phyloP scores from a whole-genome alignment of 805 yeast genomes.

The Yueomyces sp. region DNA sequence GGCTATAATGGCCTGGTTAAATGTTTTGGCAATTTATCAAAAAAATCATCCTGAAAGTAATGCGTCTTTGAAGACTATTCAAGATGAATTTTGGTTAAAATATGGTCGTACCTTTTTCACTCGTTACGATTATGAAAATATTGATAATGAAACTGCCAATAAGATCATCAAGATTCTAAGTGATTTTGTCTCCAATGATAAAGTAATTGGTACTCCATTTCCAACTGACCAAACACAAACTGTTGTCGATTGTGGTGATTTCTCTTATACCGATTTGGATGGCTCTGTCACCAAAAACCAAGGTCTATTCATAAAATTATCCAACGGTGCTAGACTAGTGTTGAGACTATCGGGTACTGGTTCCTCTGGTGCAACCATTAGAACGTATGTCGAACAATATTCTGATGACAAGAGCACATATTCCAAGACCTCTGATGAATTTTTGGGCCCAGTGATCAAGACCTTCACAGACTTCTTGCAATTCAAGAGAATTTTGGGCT shows the following conservation, averaged over 20 bases:
- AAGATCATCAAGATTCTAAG: constrained; percentile 46
- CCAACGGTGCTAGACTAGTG: constrained; percentile 74
- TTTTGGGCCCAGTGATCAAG: constrained; percentile 47
- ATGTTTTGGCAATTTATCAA: constrained; percentile 78
- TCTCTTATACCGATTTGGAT: constrained; percentile 87
- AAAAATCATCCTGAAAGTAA: constrained; percentile 40
- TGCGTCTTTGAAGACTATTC: constrained; percentile 69
- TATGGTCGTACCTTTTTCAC: constrained; percentile 96
- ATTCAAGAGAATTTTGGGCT: constrained; percentile 63
- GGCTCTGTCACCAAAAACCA: constrained; percentile 82
- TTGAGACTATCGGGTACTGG: constrained; percentile 95
- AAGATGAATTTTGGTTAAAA: constrained; percentile 74
- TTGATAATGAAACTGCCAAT: constrained; percentile 59
- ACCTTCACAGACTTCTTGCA: constrained; percentile 55
- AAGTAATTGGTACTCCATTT: constrained; percentile 39
- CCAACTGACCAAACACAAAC: constrained; percentile 31
- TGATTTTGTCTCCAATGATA: constrained; percentile 24
- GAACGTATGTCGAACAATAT: constrained; percentile 83
- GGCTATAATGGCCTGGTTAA: constrained; percentile 97
- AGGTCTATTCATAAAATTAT: constrained; percentile 75
- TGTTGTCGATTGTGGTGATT: constrained; percentile 74
- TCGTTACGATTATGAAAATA: constrained; percentile 90
- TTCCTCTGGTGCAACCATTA: constrained; percentile 92
- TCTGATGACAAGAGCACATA: constrained; percentile 43
- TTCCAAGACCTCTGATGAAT: constrained; percentile 47